Evolutionary conservation across 140 eudicot species (phyloP).

Genomic region (Senecio squalidus): DNA sequence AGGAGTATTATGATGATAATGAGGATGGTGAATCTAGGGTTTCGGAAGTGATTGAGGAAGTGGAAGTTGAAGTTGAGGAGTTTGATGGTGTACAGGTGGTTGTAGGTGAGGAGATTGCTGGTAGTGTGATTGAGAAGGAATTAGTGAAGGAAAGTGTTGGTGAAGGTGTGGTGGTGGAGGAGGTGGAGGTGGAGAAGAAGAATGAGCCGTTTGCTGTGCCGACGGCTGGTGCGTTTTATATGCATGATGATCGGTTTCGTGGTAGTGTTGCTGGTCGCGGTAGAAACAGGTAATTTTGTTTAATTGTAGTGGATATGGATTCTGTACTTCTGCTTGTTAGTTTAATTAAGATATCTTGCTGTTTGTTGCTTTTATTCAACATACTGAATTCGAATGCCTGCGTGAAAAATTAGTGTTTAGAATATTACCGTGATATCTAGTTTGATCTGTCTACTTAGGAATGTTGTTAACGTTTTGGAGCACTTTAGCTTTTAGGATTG

Average conservation of each 20-base stretch:
- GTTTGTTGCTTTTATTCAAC: too few species aligned
- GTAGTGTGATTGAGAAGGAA: constrained; percentile 9
- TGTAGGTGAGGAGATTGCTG: constrained; percentile 18
- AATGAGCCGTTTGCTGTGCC: constrained; percentile 89
- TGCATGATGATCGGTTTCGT: constrained; percentile 96
- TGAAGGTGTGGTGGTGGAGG: constrained; percentile 15
- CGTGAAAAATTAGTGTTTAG: too few species aligned
- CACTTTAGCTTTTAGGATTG: too few species aligned
- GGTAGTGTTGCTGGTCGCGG: constrained; percentile 43
- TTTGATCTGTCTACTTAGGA: too few species aligned
- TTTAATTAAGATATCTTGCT: too few species aligned
- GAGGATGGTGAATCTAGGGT: constrained; percentile 8
- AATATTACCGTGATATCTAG: too few species aligned
- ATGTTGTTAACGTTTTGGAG: too few species aligned
- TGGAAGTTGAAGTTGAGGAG: constrained; percentile 36
- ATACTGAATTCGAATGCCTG: too few species aligned
- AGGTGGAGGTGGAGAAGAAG: constrained; percentile 63
- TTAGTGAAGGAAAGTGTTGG: constrained; percentile 32
- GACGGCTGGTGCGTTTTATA: constrained; percentile 94
- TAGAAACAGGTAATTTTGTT: constrained; percentile 45
- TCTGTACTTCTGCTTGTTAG: too few species aligned
- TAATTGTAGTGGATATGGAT: not conserved
- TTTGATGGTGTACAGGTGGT: constrained; percentile 22
- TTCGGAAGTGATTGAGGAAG: constrained; percentile 24
- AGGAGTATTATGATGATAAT: constrained; percentile 62